Evolutionary conservation across 768 basidiomycete species (phyloP), one percentile per base, ranked within the genome.

Genomic region (Filobasidium wieringae): DNA sequence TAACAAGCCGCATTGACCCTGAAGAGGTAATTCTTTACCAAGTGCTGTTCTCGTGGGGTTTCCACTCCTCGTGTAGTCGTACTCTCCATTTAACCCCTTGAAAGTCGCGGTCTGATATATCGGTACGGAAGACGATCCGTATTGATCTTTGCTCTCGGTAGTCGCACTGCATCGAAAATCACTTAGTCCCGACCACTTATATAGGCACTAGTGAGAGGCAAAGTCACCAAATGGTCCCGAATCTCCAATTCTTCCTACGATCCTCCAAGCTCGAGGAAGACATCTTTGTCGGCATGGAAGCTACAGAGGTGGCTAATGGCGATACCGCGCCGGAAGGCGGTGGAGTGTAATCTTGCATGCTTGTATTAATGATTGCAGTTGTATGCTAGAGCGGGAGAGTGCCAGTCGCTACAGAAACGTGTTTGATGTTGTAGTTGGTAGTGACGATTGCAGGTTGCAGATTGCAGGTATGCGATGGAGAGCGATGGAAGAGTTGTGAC

Each of bases 31-130:
- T 53, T n/a, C 73, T 81, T 59, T 63, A 95, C 93, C 88, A 58
- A 99, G 81, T 74, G 95, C 90, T 51, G 83, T 90, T 71, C 95
- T 79, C 7, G 95, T 99, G 2, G 95, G 95, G 73, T 99, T 99
- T 30, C 95, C 95, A 68, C 88, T 90, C 60, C 95, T 80, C 12
- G 87, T 80, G 75, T 97, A 99, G 75, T 97, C 93, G 70, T 91
- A 99, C 66, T 84, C 81, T 52, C 86, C 87, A 17, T 79, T 80
- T 40, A 93, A 77, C 45, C 93, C 95, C 77, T 97, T 97, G 82
- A 99, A 97, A 0, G 95, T 99, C 7, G 95, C 83, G 0, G 90
- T 86, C 76, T 97, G 95, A 76, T 97, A 99, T 75, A 99, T 97
- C 22, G 95, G 95, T 1, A 96, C 89, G 7, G 86, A 86, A 65